Conservation (phyloP, 2,329 filamentous ascomycete species). For the Ceratocystis huliohia region DNA sequence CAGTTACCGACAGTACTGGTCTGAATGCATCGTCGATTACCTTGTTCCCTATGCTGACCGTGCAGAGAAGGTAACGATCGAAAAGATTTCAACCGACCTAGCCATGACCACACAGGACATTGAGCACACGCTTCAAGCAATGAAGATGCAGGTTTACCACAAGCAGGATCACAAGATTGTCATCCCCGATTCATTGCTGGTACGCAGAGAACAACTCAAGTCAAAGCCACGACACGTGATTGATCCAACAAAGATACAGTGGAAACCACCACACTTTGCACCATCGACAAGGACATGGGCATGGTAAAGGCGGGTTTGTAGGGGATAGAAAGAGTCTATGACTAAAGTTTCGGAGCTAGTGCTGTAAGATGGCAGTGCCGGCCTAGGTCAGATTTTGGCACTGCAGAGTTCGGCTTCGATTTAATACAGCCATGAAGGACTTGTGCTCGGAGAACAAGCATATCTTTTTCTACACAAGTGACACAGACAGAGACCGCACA, state of each 20-base stretch:
- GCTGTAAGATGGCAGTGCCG: no score
- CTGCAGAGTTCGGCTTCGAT: no score
- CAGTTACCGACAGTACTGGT: constrained; percentile 95
- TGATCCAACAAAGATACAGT: constrained; percentile 66
- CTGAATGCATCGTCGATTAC: constrained; percentile 80
- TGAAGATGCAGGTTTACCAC: constrained; percentile 91
- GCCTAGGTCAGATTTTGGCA: no score
- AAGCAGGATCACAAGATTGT: constrained; percentile 96
- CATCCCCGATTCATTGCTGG: constrained; percentile 69
- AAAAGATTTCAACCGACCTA: constrained; percentile 63
- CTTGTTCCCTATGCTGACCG: constrained; percentile 59
- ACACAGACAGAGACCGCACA: no score
- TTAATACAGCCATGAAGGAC: no score
- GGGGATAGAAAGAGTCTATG: neutral
- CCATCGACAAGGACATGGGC: constrained; percentile 88
- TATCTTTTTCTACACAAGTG: no score
- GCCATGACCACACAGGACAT: constrained; percentile 98
- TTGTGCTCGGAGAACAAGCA: no score
- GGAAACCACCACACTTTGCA: constrained; percentile 93
- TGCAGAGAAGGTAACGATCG: constrained; percentile 66
- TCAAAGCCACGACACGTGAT: constrained; percentile 65
- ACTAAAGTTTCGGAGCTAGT: no score
- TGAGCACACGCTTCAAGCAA: constrained; percentile 80
- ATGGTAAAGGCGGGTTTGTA: constrained; percentile 49
- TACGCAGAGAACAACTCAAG: constrained; percentile 68